Evolutionary conservation across 768 basidiomycete genomes (phyloP), one percentile per base, ranked within the genome.

Genomic region (Phaeotremella fagi): DNA sequence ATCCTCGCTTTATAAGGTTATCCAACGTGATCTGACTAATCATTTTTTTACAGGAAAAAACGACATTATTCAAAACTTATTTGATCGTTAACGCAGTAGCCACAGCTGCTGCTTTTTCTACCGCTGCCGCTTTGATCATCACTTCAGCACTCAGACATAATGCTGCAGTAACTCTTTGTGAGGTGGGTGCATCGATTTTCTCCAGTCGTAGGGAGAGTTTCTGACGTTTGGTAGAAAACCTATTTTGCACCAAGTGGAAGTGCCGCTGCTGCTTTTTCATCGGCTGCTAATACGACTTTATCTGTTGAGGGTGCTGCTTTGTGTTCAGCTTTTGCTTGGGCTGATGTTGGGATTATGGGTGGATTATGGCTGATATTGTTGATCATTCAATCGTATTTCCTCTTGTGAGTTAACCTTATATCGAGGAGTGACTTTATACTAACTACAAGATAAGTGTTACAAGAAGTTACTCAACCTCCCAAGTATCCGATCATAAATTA

Each of bases 301-400:
- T 45, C 73, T 75, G 12, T 67, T 61, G 54, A 89, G 70, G 87
- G 83, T 4, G 73, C 83, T 29, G 83, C 81, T 4, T 79, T 98
- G 22, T 99, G 95, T 76, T 79, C 84, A 43, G 85, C 95, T 50
- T 94, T 97, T 69, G 80, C 90, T 3, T 95, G 90, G 88, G 87
- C 89, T 9, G 87, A 88, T 64, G 78, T 95, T 14, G 92, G 92
- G 31, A 77, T 97, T 51, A 92, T 98, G 90, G 86, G 80, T 18
- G 88, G 82, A 6, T 78, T 95, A 4, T 97, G 91, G 88, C 74
- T 87, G 9, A 67, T 95, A 15, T 78, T 95, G 24, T 82, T 81
- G n/a, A 77, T 85, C 56, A 77, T 87, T 29, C 90, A 94, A 72
- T 86, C 85, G 73, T 62, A 84, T 63, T 62, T 68, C 52, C 45